Conservation (phyloP, 1,284 basidiomycete species). For the Tetrapyrgos nigripes region DNA sequence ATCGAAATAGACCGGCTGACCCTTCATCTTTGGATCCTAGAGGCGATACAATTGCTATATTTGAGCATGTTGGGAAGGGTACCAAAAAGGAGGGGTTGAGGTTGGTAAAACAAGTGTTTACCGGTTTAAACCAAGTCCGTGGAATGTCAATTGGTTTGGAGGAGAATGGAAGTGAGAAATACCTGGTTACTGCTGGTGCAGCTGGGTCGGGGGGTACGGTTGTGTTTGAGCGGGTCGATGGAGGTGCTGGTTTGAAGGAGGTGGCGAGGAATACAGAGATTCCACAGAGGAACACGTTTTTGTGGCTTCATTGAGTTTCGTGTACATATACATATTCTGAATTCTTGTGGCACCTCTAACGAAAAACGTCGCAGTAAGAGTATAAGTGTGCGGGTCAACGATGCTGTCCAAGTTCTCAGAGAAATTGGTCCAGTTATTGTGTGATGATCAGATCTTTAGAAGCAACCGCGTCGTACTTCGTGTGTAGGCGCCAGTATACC, state of each 20-base stretch:
- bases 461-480: too few relatives aligned
- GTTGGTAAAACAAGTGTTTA: slow-evolving; percentile 53
- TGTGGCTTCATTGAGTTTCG: slow-evolving; percentile 57
- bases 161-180: slow-evolving; percentile 48
- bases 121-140: slow-evolving; percentile 57
- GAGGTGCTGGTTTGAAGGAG: slow-evolving; percentile 48
- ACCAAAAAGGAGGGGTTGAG: slow-evolving; percentile 38
- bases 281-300: slow-evolving; percentile 50
- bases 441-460: too few relatives aligned
- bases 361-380: too few relatives aligned
- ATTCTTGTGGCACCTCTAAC: too few relatives aligned
- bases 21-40: slow-evolving; percentile 45
- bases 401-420: too few relatives aligned
- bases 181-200: slow-evolving; percentile 54
- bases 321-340: too few relatives aligned
- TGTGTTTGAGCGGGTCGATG: slow-evolving; percentile 54
- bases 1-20: slow-evolving; percentile 54
- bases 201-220: slow-evolving; percentile 52
- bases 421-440: too few relatives aligned
- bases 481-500: too few relatives aligned
- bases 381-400: too few relatives aligned
- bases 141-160: slow-evolving; percentile 52
- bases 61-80: slow-evolving; percentile 31
- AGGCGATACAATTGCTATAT: slow-evolving; percentile 71
- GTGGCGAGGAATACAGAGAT: slow-evolving; percentile 45